These are phyloP conservation scores for Fistulifera pelliculosa DNA, from an alignment of 108 stramenopile species.

Conservation along the genomic window DNA sequence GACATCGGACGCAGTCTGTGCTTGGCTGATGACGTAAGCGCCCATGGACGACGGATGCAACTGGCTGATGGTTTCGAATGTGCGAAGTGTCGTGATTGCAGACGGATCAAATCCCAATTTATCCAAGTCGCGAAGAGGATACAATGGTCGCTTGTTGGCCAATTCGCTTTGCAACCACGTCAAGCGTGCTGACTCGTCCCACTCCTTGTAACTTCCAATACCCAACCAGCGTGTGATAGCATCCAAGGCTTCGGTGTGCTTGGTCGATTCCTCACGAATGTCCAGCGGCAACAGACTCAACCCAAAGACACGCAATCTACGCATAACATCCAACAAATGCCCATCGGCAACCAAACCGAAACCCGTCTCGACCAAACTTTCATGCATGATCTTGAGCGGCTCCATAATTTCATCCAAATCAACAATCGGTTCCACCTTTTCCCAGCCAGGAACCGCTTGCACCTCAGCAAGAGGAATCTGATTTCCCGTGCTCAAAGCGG, in stretches of 20 bases:
- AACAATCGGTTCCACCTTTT: slow-evolving; percentile 53
- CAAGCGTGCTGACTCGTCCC: slow-evolving; percentile 85
- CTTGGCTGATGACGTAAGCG: slow-evolving; percentile 95
- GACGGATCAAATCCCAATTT: slow-evolving; percentile 45
- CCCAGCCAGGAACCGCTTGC: slow-evolving; percentile 30
- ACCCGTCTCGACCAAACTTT: slow-evolving; percentile 71
- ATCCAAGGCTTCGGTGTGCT: slow-evolving; percentile 87
- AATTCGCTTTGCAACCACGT: slow-evolving; percentile 84
- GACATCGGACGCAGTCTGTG: slow-evolving; percentile 88
- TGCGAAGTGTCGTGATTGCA: slow-evolving; percentile 65
- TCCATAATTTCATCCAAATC: slow-evolving; percentile 66
- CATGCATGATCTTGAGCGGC: slow-evolving; percentile 77
- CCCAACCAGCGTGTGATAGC: slow-evolving; percentile 89
- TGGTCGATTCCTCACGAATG: slow-evolving; percentile 91
- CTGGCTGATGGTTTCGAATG: slow-evolving; percentile 61
- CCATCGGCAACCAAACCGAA: slow-evolving; percentile 87
- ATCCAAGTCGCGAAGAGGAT: slow-evolving; percentile 57
- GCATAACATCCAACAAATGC: slow-evolving; percentile 85
- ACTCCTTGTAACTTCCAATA: slow-evolving; percentile 84
- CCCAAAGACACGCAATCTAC: slow-evolving; percentile 84
- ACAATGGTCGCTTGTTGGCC: slow-evolving; percentile 76
- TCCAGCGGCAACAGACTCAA: slow-evolving; percentile 89
- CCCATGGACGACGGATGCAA: slow-evolving; percentile 79
- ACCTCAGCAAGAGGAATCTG: slow-evolving; percentile 12
- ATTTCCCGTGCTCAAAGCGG: slow-evolving; percentile 6